These are phyloP conservation scores for Coemansia sp. DNA, from an alignment of 192 early-diverging fungal species.

Conservation along the genomic window DNA sequence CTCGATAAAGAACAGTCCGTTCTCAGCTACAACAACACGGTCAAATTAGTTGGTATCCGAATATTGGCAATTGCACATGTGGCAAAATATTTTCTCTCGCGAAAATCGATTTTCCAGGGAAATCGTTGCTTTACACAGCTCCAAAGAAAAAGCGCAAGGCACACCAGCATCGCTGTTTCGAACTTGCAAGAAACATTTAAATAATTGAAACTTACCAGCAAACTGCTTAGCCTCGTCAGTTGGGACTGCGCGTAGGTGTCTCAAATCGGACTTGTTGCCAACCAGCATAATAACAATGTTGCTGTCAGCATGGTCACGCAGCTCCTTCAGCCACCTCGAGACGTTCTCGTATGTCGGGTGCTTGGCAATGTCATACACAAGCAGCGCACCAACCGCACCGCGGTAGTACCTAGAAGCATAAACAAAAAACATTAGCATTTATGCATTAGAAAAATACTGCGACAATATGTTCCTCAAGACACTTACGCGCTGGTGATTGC, in stretches of 20 bases:
- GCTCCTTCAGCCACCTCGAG: conserved; percentile 96
- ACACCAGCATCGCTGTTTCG: background rate
- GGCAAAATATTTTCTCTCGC: background rate
- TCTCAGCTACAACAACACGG: conserved; percentile 61
- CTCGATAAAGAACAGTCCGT: conserved; percentile 95
- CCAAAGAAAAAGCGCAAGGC: background rate
- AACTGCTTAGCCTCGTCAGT: conserved; percentile 98
- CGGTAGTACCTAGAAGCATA: conserved; percentile 81
- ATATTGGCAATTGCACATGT: background rate
- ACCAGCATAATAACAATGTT: conserved; percentile 99
- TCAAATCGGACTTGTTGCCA: conserved; percentile 98
- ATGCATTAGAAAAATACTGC: background rate
- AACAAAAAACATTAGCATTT: conserved; percentile 26
- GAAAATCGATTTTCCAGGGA: background rate
- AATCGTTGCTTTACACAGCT: background rate
- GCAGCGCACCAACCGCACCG: conserved; percentile 93
- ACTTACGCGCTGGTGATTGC: conserved; percentile 86
- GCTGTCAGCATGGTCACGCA: conserved; percentile 93
- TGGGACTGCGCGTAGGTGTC: conserved; percentile 91
- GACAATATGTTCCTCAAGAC: background rate
- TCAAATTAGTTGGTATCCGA: conserved; percentile 3
- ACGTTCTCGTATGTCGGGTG: conserved; percentile 95
- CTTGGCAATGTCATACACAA: conserved; percentile 98
- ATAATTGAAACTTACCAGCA: conserved; percentile 59
- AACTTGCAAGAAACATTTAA: background rate